These are phyloP conservation scores for Sparassis latifolia DNA, from an alignment of 1,284 basidiomycete species.

Conservation along the genomic window DNA sequence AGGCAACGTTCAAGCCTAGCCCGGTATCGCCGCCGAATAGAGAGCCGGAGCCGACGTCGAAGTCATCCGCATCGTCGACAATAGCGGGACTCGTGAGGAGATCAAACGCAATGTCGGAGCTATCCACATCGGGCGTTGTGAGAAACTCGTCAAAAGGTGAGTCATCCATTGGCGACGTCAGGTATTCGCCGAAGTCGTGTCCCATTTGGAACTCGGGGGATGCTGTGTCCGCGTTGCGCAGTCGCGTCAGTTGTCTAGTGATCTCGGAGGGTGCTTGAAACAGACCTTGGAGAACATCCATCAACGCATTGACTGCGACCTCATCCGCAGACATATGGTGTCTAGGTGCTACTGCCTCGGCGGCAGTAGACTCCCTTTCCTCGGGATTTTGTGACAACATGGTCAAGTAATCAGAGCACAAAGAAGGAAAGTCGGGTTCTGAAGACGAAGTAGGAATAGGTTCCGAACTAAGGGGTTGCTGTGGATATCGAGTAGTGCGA, in stretches of 20 bases:
- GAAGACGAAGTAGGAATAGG: constrained; percentile 14
- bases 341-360: constrained; percentile 13
- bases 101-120: constrained; percentile 26
- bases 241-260: not conserved
- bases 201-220: constrained; percentile 33
- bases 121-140: constrained; percentile 42
- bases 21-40: constrained; percentile 26
- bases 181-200: constrained; percentile 27
- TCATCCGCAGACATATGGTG: constrained; percentile 18
- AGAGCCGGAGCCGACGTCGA: constrained; percentile 12
- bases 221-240: constrained; percentile 14
- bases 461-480: constrained; percentile 16
- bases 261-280: not conserved
- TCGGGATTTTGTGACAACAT: constrained; percentile 39
- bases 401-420: constrained; percentile 40
- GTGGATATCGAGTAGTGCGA: constrained; percentile 42
- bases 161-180: constrained; percentile 44
- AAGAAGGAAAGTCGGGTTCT: constrained; percentile 28
- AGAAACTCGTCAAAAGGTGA: constrained; percentile 54
- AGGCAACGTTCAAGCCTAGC: constrained; percentile 12
- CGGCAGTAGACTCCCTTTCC: constrained; percentile 15
- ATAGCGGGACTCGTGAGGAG: constrained; percentile 36
- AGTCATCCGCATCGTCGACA: constrained; percentile 25
- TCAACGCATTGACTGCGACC: constrained; percentile 32
- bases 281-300: constrained; percentile 38